These are phyloP conservation scores for Diutina rugosa DNA, from an alignment of 1,139 yeast species.

Conservation along the genomic window DNA sequence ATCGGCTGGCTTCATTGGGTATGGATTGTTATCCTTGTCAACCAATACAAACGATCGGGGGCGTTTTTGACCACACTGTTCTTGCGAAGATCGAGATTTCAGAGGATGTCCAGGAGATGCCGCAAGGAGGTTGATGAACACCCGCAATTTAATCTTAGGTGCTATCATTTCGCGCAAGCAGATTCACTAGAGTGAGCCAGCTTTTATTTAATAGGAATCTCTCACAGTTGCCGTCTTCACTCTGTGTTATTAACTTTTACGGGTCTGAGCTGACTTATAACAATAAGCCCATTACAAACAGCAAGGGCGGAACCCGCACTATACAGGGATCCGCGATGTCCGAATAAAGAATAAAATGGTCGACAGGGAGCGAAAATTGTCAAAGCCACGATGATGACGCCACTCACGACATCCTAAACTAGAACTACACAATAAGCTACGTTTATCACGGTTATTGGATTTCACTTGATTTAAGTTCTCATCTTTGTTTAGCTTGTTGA, in stretches of 20 bases:
- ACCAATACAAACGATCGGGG: background rate
- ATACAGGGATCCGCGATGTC: background rate
- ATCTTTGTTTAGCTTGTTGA: background rate
- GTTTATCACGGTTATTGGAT: too few species aligned
- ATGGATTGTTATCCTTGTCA: background rate
- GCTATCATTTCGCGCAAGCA: background rate
- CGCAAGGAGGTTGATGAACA: background rate
- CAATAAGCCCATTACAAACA: background rate
- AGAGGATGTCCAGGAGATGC: background rate
- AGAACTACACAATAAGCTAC: too few species aligned
- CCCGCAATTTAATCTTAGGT: background rate
- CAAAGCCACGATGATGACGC: background rate
- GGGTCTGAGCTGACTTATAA: background rate
- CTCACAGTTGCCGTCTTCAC: background rate
- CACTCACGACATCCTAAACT: too few species aligned
- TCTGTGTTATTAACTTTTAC: background rate
- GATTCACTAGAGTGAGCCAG: background rate
- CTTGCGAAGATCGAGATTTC: background rate
- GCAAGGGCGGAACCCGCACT: background rate
- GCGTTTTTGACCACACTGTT: background rate
- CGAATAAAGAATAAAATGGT: background rate
- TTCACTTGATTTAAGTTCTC: too few species aligned
- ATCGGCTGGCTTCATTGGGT: background rate
- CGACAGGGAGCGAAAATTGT: too few species aligned
- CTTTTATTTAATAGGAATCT: background rate